phyloP scores from a whole-genome alignment of 208 protist genomes.

The Leishmania braziliensis region DNA sequence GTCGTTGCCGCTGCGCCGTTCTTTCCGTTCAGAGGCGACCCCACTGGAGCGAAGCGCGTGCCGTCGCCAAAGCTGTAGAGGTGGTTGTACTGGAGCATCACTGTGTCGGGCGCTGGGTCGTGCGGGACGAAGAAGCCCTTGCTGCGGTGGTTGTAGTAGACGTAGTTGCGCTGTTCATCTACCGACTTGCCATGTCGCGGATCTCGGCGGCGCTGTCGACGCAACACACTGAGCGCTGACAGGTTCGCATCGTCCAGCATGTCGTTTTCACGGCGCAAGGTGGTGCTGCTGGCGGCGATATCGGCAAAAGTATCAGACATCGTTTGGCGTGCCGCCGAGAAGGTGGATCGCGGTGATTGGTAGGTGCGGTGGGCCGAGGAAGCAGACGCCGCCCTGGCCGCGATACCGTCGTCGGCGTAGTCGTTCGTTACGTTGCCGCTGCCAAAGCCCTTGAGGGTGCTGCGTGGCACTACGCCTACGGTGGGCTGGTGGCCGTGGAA shows the following conservation, averaged over 20 bases:
- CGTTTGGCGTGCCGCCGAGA: background rate
- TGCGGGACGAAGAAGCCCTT: slow-evolving; percentile 85
- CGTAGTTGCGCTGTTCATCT: slow-evolving; percentile 44
- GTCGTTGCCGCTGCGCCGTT: background rate
- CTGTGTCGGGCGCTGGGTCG: slow-evolving; percentile 44
- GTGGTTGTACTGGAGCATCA: slow-evolving; percentile 83
- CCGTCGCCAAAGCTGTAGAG: slow-evolving; percentile 84
- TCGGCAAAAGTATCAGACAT: slow-evolving; percentile 15
- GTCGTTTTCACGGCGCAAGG: slow-evolving; percentile 56
- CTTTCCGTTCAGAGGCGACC: background rate
- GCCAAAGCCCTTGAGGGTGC: slow-evolving; percentile 15
- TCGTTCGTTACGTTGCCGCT: background rate
- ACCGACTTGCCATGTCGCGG: slow-evolving; percentile 39
- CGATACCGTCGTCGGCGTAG: background rate
- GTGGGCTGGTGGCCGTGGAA: slow-evolving; percentile 48
- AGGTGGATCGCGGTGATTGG: background rate
- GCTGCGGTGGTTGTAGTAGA: slow-evolving; percentile 89
- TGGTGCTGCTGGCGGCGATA: slow-evolving; percentile 30
- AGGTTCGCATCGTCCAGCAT: slow-evolving; percentile 56
- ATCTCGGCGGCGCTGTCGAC: slow-evolving; percentile 50
- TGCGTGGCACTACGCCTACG: slow-evolving; percentile 43
- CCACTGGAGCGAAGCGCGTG: slow-evolving; percentile 57
- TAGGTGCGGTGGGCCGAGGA: background rate
- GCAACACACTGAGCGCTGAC: slow-evolving; percentile 44
- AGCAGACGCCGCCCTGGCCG: background rate